Percentiles rank a stretch among this genome's conserved stretches.
Conservation (phyloP, 805 yeast species). For the Starmera amethionina region DNA sequence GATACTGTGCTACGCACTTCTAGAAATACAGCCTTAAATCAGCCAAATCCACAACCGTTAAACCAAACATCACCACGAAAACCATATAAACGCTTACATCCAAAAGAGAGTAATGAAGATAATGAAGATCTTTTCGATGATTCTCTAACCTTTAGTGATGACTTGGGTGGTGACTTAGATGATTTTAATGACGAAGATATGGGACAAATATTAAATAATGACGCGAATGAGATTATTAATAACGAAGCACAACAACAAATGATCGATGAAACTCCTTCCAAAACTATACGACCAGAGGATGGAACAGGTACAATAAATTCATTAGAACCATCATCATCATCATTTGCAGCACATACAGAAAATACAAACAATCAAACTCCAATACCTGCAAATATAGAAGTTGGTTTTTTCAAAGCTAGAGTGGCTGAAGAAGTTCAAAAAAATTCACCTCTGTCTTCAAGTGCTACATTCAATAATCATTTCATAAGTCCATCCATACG, state of each 20-base stretch:
- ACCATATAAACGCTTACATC: constrained; percentile 7
- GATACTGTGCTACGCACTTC: constrained; percentile 4
- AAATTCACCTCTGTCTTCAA: constrained; percentile 25
- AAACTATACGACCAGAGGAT: too few relatives aligned
- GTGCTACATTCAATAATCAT: constrained; percentile 43
- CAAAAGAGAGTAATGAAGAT: constrained; percentile 8
- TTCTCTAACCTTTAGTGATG: constrained; percentile 45
- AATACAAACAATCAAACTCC: too few relatives aligned
- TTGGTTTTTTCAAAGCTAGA: constrained; percentile 53
- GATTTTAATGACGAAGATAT: constrained; percentile 21
- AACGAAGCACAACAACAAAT: too few relatives aligned
- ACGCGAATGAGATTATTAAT: too few relatives aligned
- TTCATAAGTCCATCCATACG: constrained; percentile 46
- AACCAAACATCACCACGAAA: constrained; percentile 2
- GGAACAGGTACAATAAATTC: background rate
- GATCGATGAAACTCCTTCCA: too few relatives aligned
- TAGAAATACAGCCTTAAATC: background rate
- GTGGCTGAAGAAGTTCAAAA: constrained; percentile 48
- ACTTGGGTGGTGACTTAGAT: constrained; percentile 27
- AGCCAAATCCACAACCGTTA: background rate
- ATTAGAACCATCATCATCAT: background rate
- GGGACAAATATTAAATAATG: constrained; percentile 8
- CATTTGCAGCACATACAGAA: constrained; percentile 6
- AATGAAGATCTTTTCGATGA: constrained; percentile 36
- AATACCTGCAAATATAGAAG: constrained; percentile 6